These are phyloP conservation scores for Dysphania ambrosioides DNA, from an alignment of 148 eudicot species.

Conservation along the genomic window DNA sequence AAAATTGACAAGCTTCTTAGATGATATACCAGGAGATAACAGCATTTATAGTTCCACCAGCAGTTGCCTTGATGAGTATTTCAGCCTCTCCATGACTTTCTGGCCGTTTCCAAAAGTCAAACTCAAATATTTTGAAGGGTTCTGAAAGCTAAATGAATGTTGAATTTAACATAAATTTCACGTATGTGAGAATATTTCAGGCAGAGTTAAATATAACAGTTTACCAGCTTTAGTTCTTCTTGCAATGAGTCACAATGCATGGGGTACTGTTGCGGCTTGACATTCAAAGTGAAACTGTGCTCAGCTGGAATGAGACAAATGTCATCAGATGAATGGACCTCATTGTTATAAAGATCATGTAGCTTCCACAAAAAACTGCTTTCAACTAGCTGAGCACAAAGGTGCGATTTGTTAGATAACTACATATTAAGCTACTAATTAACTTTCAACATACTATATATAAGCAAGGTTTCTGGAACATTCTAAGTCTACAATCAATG, in stretches of 20 bases:
- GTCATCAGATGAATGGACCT: conserved; percentile 49
- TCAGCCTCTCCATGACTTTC: conserved; percentile 62
- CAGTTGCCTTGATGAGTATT: conserved; percentile 51
- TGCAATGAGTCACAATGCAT: conserved; percentile 76
- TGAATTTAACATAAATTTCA: conserved; percentile 32
- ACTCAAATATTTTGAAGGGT: conserved; percentile 90
- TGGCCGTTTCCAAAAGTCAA: conserved; percentile 93
- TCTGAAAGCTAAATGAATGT: conserved; percentile 75
- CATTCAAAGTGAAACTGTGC: conserved; percentile 34
- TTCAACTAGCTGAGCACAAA: conserved; percentile 67
- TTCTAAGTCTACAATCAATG: no score
- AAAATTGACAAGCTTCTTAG: conserved; percentile 14
- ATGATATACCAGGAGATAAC: conserved; percentile 76
- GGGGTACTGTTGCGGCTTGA: conserved; percentile 58
- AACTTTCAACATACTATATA: neutral
- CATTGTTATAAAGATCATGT: conserved; percentile 61
- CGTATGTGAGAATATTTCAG: neutral
- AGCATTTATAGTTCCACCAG: conserved; percentile 73
- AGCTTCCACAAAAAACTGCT: conserved; percentile 59
- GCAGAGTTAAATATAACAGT: conserved; percentile 7
- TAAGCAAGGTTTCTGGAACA: neutral
- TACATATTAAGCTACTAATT: neutral
- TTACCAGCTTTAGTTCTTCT: conserved; percentile 72
- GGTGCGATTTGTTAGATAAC: conserved; percentile 15
- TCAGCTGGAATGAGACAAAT: conserved; percentile 61